These are phyloP conservation scores for Nannochloris sp. DNA, from an alignment of 139 green algal species.

Conservation along the genomic window DNA sequence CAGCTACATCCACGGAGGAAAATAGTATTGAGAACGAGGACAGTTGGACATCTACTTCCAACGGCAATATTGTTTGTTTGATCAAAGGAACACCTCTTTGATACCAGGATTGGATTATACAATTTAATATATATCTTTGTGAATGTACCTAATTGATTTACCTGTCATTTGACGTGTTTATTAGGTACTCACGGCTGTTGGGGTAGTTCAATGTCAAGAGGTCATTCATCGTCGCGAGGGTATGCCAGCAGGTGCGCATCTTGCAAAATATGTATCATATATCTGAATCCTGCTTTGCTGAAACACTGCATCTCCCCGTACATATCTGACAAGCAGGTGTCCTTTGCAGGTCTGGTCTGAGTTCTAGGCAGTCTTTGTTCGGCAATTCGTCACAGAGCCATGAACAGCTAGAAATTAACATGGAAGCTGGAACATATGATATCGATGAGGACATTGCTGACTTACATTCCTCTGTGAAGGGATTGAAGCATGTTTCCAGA, in stretches of 20 bases:
- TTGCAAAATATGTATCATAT: neutral
- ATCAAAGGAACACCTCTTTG: no score
- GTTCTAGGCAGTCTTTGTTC: constrained; percentile 7
- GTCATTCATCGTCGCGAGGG: neutral
- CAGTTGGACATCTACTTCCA: no score
- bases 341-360: constrained; percentile 14
- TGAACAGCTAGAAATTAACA: constrained; percentile 10
- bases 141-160: no score
- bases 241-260: neutral
- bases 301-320: neutral
- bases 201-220: no score
- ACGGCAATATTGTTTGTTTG: no score
- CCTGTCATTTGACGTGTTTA: no score
- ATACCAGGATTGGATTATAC: no score
- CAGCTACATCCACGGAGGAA: no score
- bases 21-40: no score
- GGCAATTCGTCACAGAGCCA: neutral
- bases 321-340: constrained; percentile 10
- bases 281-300: neutral
- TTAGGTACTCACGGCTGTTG: no score
- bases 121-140: no score
- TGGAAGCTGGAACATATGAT: constrained; percentile 12
- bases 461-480: constrained; percentile 1
- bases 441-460: constrained; percentile 12
- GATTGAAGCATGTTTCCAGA: constrained; percentile 13